Base-by-base conservation (phyloP, 805 yeast genomes). In the Starmerella floricola region DNA sequence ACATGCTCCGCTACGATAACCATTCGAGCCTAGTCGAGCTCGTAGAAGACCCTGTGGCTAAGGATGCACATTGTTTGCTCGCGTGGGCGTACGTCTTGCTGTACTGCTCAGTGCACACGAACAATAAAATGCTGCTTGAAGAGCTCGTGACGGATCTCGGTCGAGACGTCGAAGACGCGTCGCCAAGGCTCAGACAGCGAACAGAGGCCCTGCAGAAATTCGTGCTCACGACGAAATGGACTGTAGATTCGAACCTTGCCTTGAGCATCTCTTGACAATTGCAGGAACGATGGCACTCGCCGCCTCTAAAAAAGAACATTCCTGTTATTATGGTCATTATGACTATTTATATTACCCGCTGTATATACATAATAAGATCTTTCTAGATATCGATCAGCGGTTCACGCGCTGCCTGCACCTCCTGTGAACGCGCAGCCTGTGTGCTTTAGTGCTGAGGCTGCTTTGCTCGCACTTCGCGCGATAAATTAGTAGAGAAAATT, bases 1-100 rank as follows among this genome's bases (percentile, higher is more conserved):
- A 44, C 26, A 30, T 39, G 18, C 16, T 19, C 12, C 34, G 42
- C 21, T 49, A 32, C 39, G 44, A 43, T 8, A 36, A 48, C 27
- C 49, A 48, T 33, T 19, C 42, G 15, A 28, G 24, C 8, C 38
- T 42, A 11, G 47, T 45, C 5, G 24, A n/a, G 20, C 33, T 21
- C 3, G 38, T 28, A 5, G 35, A 36, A 8, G 34, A 27, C 15
- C 18, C 19, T 2, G 15, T 19, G 5, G 18, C 28, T 42, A 65
- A 77, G 24, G 70, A 69, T 44, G 82, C 94, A 6, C 67, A 97
- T 45, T 74, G 76, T 33, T 74, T 84, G 1, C 65, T 91, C 40
- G 82, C 85, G 64, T 91, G 97, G 96, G 76, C 95, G 0, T 87
- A 83, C 61, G 86, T 84, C 2, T 72, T 85, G 52, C 77, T 84